A percentile compares a stretch with the other conserved stretches of the same genome.
Conservation (phyloP, 306 rosid species). For the Cucurbita moschata region DNA sequence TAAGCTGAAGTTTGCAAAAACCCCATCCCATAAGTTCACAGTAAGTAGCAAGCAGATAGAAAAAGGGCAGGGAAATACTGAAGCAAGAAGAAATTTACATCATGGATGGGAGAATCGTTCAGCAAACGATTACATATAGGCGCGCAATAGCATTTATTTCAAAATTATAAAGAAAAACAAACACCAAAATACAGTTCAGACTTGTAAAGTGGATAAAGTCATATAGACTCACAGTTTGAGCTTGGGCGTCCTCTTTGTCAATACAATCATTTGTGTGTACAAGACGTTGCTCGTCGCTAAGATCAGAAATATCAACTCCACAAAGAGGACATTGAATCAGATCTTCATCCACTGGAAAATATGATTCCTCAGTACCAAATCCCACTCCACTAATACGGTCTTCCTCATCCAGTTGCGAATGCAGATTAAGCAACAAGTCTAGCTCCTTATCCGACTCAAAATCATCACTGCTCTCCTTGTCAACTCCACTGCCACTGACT, state of each 20-base stretch:
- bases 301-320: constrained; percentile 49
- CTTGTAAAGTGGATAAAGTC: neutral
- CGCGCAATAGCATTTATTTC: neutral
- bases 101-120: neutral
- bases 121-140: neutral
- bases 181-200: neutral
- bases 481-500: neutral
- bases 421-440: constrained; percentile 38
- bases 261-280: constrained; percentile 65
- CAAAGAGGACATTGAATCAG: constrained; percentile 58
- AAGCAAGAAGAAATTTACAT: neutral
- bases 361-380: constrained; percentile 6
- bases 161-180: neutral
- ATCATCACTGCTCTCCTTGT: neutral
- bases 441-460: constrained; percentile 31
- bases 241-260: constrained; percentile 27
- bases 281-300: constrained; percentile 42
- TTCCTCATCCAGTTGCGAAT: constrained; percentile 20
- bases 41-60: neutral
- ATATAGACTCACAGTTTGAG: constrained; percentile 28
- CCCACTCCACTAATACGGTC: constrained; percentile 5
- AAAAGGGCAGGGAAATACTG: neutral
- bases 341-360: constrained; percentile 9
- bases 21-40: neutral
- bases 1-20: neutral